Percentiles rank a stretch among this genome's conserved stretches.
phyloP scores from a whole-genome alignment of 352 stramenopile species.

The Phytophthora fragariae region DNA sequence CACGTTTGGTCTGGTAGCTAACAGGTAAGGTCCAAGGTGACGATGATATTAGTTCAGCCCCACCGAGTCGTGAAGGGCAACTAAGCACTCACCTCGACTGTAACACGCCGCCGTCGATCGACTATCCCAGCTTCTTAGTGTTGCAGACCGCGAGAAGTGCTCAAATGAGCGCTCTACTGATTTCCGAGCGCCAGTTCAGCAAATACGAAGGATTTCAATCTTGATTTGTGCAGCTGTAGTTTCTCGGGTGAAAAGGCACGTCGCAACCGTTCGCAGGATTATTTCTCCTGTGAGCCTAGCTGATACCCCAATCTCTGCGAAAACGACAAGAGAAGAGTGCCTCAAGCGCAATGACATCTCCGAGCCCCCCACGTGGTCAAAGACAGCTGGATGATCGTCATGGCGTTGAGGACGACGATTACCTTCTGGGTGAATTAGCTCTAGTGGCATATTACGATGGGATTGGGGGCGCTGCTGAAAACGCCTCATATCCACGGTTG shows the following conservation, averaged over 20 bases:
- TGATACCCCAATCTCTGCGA: too few relatives aligned
- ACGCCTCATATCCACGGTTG: too few relatives aligned
- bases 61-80: not conserved
- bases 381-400: too few relatives aligned
- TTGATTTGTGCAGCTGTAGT: not conserved
- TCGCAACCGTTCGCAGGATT: not conserved
- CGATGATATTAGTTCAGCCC: not conserved
- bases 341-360: not conserved
- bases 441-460: too few relatives aligned
- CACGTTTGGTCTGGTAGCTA: not conserved
- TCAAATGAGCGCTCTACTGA: not conserved
- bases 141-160: too few relatives aligned
- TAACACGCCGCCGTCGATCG: not conserved
- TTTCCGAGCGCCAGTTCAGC: too few relatives aligned
- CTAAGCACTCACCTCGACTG: not conserved
- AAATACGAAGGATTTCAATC: not conserved
- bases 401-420: too few relatives aligned
- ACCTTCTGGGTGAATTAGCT: too few relatives aligned
- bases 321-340: too few relatives aligned
- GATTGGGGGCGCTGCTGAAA: too few relatives aligned
- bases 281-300: not conserved
- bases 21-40: not conserved
- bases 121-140: not conserved
- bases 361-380: too few relatives aligned
- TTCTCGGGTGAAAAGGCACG: not conserved